Base-by-base conservation (phyloP, 495 filamentous ascomycete species). In the Aspergillus steynii region DNA sequence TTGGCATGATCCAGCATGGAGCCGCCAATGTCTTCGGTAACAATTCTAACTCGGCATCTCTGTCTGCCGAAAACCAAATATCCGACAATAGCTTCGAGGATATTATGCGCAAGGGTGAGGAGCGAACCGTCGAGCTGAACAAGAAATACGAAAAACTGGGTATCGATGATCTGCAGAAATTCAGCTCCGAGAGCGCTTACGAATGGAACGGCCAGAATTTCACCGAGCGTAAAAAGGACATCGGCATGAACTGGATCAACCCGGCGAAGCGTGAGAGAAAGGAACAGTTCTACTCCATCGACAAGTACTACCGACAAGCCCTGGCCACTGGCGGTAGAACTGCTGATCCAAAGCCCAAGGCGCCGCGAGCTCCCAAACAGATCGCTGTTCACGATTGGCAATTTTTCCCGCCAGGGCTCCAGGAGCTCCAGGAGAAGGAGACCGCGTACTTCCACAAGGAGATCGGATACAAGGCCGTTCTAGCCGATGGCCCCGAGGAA, bases 121-220 rank as follows among this genome's bases (percentile, higher is more conserved):
- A 90, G 71, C 83, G 93, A 34, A 99, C 96, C 7, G 90, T 90
- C 54, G 83, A 93, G 71, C 83, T 99, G 53, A 97, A 91, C 71
- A 89, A 91, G 60, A 90, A 90, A 69, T 99, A 97, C 64, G 94
- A 97, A 68, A 96, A 96, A 69, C 87, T 99, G n/a, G 96, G 96
- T 58, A 90, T 99, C 53, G 96, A 99, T 73, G 96, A 99, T 63
- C 76, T 99, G 20, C 96, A 98, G 68, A 99, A 97, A 71, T 98
- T 99, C 76, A 93, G 88, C 3, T 96, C 93, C 0, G 96, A 99
- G 65, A 96, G 91, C 49, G 90, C 93, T 0, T 99, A 99, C 61
- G 94, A 98, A 70, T 99, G 96, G 96, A 98, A 99, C 63, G 96
- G 96, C 29, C 87, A 97, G 71, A 91, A 93, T 66, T 99, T 98